These are phyloP conservation scores for Cenchrus purpureus DNA, from an alignment of 176 grass and related monocot genomes.

Conservation along the genomic window DNA sequence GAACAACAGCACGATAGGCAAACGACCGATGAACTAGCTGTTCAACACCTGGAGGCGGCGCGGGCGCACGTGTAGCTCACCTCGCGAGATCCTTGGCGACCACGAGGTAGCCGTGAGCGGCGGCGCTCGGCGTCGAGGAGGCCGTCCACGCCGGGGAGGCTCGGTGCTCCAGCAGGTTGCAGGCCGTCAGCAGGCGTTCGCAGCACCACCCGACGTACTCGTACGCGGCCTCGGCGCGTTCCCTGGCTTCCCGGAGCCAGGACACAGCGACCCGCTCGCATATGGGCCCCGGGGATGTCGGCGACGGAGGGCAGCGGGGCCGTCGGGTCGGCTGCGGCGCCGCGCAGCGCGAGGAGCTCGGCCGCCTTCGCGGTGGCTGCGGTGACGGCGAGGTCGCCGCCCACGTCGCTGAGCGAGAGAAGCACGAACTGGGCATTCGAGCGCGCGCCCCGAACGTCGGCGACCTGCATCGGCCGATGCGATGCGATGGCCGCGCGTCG, in stretches of 20 bases:
- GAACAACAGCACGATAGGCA: too few species aligned
- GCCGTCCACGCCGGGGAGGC: not conserved
- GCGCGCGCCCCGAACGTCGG: not conserved
- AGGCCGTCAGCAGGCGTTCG: not conserved
- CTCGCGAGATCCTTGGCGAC: not conserved
- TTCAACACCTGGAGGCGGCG: too few species aligned
- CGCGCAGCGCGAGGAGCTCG: too few species aligned
- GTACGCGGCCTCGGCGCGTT: not conserved
- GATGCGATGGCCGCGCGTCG: too few species aligned
- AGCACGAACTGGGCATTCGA: not conserved
- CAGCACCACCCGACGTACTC: not conserved
- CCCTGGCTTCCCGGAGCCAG: not conserved
- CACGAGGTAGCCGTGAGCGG: not conserved
- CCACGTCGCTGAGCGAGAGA: too few species aligned
- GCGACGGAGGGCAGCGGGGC: too few species aligned
- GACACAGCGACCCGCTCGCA: not conserved
- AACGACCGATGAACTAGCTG: too few species aligned
- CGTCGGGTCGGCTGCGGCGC: too few species aligned
- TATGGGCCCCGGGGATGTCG: not conserved
- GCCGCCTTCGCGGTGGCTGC: too few species aligned
- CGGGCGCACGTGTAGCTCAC: not conserved
- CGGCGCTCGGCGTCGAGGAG: not conserved
- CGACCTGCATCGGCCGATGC: not conserved
- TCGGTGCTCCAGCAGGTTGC: not conserved
- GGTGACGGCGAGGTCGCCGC: too few species aligned